Conservation (phyloP, 306 rosid species). For the Begonia loranthoides region DNA sequence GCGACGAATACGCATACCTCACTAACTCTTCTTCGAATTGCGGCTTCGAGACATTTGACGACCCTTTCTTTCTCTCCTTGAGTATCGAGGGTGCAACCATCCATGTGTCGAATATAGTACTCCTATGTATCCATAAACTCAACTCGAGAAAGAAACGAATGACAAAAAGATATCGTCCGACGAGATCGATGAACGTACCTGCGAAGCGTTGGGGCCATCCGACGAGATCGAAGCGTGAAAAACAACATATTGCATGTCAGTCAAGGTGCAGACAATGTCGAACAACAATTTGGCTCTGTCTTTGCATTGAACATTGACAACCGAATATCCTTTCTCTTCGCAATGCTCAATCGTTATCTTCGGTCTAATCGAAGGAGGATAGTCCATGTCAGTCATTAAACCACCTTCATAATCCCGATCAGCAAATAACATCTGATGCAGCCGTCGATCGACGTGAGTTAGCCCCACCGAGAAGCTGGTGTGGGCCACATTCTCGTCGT, state of each 20-base stretch:
- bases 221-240: conserved; percentile 71
- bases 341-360: conserved; percentile 58
- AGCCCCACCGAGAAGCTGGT: conserved; percentile 61
- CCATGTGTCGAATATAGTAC: conserved; percentile 73
- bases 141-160: background rate
- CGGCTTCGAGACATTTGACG: conserved; percentile 80
- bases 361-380: conserved; percentile 40
- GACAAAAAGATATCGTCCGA: background rate
- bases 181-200: conserved; percentile 23
- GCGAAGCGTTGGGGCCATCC: conserved; percentile 67
- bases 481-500: conserved; percentile 41
- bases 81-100: conserved; percentile 80
- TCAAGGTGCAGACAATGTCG: conserved; percentile 77
- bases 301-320: conserved; percentile 53
- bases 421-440: conserved; percentile 73
- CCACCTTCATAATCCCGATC: conserved; percentile 61
- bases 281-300: conserved; percentile 80
- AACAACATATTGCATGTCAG: conserved; percentile 81
- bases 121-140: conserved; percentile 32
- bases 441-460: conserved; percentile 65
- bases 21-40: conserved; percentile 77
- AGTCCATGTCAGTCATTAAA: conserved; percentile 25
- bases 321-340: conserved; percentile 62
- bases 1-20: conserved; percentile 35
- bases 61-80: conserved; percentile 86